Base-by-base conservation (phyloP, 2,329 filamentous ascomycete species). In the Neopestalotiopsis clavispora region DNA sequence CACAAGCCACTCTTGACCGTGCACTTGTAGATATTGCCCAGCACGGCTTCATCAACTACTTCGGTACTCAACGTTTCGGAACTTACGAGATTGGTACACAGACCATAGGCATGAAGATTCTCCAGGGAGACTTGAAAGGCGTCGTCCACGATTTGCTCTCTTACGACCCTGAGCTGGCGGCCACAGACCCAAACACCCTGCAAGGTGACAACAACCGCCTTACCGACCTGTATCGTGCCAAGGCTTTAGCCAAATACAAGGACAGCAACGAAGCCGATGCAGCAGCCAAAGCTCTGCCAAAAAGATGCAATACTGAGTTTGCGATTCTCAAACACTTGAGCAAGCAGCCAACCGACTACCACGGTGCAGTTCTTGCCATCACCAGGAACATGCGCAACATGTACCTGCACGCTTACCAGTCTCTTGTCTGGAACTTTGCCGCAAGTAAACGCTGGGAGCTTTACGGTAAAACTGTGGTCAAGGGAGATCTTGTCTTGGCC, bases 371-470 rank as follows among this genome's bases (percentile, higher is more conserved):
- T 65, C 88, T 92, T 76, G 87, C 88, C 67, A 95, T 99, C 71
- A 92, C 92, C 30, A 88, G 95, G 20, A 94, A 93, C 63, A 85
- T 98, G 74, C 89, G 94, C 58, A 89, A 94, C 69, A 98, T 99
- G 92, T 99, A 98, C 78, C 91, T 97, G 17, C 96, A 99, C 79
- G 95, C 96, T 4, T 98, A 98, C 81, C 96, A 99, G 80, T 97
- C 93, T 5, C 88, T 94, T 49, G 91, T 99, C 9, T 99, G 95
- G 95, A 99, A 99, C 82, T 89, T 90, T 73, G 93, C 90, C 13
- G 93, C 90, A 1, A 94, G 93, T 72, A 90, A 92, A 74, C 92
- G 96, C 61, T 97, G 94, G 92, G 88, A 90, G 57, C 83, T 89
- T 2, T 92, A 92, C 77, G 94, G 95, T 65, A 80, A 85, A 69